phyloP scores from a whole-genome alignment of 331 rosid species.

The Malus hybrid region DNA sequence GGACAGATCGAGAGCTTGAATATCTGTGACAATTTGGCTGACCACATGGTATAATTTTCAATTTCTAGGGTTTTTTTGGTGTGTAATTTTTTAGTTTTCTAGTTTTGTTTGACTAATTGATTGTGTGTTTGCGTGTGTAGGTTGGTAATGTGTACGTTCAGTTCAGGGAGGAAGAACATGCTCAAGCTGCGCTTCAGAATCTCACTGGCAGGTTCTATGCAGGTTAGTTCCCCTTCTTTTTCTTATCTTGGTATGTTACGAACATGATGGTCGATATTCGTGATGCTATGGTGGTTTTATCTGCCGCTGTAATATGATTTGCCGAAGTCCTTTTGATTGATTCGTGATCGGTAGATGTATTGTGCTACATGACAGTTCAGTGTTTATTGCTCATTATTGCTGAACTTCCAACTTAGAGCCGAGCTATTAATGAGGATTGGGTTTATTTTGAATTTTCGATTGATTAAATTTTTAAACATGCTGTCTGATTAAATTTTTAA shows the following conservation, averaged over 20 bases:
- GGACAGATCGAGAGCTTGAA: conserved; percentile 87
- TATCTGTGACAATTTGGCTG: conserved; percentile 88
- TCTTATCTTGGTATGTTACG: not conserved
- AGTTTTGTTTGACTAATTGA: not conserved
- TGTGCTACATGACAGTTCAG: not conserved
- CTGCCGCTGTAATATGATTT: not conserved
- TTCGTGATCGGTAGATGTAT: not conserved
- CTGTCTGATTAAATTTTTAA: not conserved
- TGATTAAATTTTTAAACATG: not conserved
- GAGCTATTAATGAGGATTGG: not conserved
- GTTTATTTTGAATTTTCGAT: not conserved
- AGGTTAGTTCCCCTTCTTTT: conserved; percentile 30
- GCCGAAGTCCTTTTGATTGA: not conserved
- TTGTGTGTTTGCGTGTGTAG: conserved; percentile 19
- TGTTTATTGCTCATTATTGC: not conserved
- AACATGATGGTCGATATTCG: not conserved
- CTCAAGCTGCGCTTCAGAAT: conserved; percentile 76
- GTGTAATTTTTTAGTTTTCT: not conserved
- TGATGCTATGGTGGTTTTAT: not conserved
- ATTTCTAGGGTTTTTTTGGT: not conserved
- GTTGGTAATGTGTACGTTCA: conserved; percentile 92
- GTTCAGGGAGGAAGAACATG: conserved; percentile 83
- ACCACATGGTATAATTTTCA: conserved; percentile 58
- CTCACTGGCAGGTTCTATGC: conserved; percentile 90
- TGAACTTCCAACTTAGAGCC: not conserved